Conservation (phyloP, 108 stramenopile genomes). For the Pelagomonas calceolata region DNA sequence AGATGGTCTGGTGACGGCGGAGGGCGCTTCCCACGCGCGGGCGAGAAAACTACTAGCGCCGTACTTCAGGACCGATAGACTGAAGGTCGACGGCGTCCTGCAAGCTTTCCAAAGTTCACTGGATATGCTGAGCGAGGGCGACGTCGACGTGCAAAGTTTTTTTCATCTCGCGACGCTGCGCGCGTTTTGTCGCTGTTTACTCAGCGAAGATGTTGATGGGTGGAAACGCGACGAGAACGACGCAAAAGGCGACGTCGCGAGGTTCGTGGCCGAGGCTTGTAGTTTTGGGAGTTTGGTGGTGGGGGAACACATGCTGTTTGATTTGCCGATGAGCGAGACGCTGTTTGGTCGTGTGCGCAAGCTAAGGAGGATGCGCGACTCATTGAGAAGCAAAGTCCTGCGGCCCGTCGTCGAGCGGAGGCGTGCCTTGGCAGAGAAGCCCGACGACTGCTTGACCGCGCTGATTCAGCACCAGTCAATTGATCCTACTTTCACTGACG, state of each 20-base stretch:
- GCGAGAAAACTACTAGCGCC: conserved; percentile 13
- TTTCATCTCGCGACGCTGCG: conserved; percentile 20
- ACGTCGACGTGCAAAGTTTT: conserved; percentile 19
- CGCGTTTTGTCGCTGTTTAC: background rate
- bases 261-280: conserved; percentile 3
- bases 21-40: conserved; percentile 19
- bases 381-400: background rate
- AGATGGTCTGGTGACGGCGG: conserved; percentile 27
- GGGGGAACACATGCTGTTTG: conserved; percentile 19
- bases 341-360: conserved; percentile 14
- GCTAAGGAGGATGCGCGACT: background rate
- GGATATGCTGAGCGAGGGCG: conserved; percentile 1
- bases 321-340: conserved; percentile 9
- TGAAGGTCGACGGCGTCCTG: conserved; percentile 13
- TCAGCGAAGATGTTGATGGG: background rate
- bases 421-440: background rate
- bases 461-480: conserved; percentile 12
- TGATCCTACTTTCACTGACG: background rate
- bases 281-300: conserved; percentile 17
- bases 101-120: background rate
- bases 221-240: background rate
- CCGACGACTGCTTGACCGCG: conserved; percentile 22
- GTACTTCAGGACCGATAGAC: conserved; percentile 14
- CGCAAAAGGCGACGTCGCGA: background rate
- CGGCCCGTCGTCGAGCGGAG: conserved; percentile 1